phyloP scores from a whole-genome alignment of 805 yeast species.

The Saturnispora sanitii region DNA sequence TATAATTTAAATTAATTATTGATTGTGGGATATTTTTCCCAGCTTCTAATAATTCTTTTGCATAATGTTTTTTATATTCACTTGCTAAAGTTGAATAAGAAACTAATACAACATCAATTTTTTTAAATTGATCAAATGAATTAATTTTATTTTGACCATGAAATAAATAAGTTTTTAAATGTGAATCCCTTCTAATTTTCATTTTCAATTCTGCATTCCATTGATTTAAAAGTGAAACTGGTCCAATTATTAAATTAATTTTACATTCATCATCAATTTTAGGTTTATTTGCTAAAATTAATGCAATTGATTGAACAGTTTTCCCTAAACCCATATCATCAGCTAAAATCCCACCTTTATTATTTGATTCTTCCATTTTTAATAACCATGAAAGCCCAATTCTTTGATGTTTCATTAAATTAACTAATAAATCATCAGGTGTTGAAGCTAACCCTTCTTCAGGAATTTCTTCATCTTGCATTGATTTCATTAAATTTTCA shows the following conservation, averaged over 20 bases:
- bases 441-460: slow-evolving; percentile 47
- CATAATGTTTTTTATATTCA: slow-evolving; percentile 62
- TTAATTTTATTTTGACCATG: slow-evolving; percentile 40
- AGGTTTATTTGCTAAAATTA: slow-evolving; percentile 41
- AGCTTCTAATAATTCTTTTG: slow-evolving; percentile 28
- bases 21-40: slow-evolving; percentile 28
- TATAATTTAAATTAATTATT: slow-evolving; percentile 33
- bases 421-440: slow-evolving; percentile 52
- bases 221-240: slow-evolving; percentile 76
- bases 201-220: slow-evolving; percentile 73
- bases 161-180: slow-evolving; percentile 45
- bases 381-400: slow-evolving; percentile 77
- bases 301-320: slow-evolving; percentile 57
- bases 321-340: slow-evolving; percentile 84
- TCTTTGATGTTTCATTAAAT: slow-evolving; percentile 55
- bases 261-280: slow-evolving; percentile 24
- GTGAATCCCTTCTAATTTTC: slow-evolving; percentile 41
- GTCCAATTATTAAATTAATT: slow-evolving; percentile 76
- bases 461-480: slow-evolving; percentile 39
- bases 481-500: slow-evolving; percentile 26
- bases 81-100: slow-evolving; percentile 73
- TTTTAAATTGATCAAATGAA: slow-evolving; percentile 36
- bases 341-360: slow-evolving; percentile 62
- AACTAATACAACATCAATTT: slow-evolving; percentile 66
- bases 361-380: slow-evolving; percentile 51